These are phyloP conservation scores for Coffea eugenioides DNA, from an alignment of 257 asterid genomes.

Conservation along the genomic window DNA sequence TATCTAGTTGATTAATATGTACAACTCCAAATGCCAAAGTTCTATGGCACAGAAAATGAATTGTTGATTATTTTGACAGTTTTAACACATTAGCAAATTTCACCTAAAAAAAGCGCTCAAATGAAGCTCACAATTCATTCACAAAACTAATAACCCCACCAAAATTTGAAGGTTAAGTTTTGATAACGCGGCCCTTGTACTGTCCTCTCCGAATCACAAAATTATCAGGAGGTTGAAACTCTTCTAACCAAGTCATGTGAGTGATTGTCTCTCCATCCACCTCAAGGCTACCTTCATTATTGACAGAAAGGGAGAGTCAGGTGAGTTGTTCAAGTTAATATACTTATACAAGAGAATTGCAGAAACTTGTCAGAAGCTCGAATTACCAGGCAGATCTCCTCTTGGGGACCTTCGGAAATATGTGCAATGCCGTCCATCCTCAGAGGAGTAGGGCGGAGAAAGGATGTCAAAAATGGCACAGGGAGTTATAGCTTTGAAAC, in stretches of 20 bases:
- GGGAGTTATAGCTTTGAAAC: slow-evolving; percentile 87
- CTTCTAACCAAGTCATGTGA: slow-evolving; percentile 86
- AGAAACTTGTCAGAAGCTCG: slow-evolving; percentile 1
- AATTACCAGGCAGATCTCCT: slow-evolving; percentile 75
- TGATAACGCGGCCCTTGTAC: slow-evolving; percentile 84
- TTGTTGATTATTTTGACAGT: slow-evolving; percentile 28
- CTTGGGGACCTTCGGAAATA: slow-evolving; percentile 68
- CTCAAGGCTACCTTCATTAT: slow-evolving; percentile 56
- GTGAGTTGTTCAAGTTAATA: background rate
- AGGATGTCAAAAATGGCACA: slow-evolving; percentile 97
- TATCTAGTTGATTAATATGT: slow-evolving; percentile 57
- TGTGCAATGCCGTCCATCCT: slow-evolving; percentile 92
- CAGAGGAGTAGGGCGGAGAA: slow-evolving; percentile 92
- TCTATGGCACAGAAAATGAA: slow-evolving; percentile 33
- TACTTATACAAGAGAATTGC: background rate
- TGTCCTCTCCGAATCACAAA: slow-evolving; percentile 86
- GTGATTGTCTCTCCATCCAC: slow-evolving; percentile 68
- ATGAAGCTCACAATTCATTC: slow-evolving; percentile 22
- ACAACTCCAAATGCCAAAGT: slow-evolving; percentile 53
- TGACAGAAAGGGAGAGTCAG: slow-evolving; percentile 1
- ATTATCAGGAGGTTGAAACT: slow-evolving; percentile 84
- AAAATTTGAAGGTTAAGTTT: slow-evolving; percentile 46
- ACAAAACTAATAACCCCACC: slow-evolving; percentile 28
- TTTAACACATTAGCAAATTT: slow-evolving; percentile 31
- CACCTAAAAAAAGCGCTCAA: slow-evolving; percentile 32